Percentiles rank a stretch among this genome's conserved stretches.
Evolutionary conservation across 2,329 filamentous ascomycete genomes (phyloP).

Genomic region (Amylocarpus encephaloides): DNA sequence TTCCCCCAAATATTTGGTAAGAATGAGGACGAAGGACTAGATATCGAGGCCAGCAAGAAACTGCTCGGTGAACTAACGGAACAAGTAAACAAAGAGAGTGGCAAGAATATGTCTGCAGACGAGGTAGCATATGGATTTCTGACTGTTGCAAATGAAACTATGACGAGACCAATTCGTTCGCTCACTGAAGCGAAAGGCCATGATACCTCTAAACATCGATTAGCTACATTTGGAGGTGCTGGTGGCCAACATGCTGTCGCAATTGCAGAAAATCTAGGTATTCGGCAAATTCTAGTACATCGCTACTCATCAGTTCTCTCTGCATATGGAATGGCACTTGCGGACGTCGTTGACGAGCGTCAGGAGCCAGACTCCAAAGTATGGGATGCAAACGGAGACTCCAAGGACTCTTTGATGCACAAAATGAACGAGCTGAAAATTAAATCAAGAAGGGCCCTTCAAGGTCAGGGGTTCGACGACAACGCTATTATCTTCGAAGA

Average conservation of each 20-base stretch:
- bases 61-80: slow-evolving; percentile 70
- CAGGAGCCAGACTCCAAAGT: slow-evolving; percentile 66
- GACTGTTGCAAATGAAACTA: slow-evolving; percentile 81
- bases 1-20: slow-evolving; percentile 95
- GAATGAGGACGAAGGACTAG: slow-evolving; percentile 73
- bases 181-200: slow-evolving; percentile 87
- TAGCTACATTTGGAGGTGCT: slow-evolving; percentile 85
- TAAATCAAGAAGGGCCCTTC: slow-evolving; percentile 62
- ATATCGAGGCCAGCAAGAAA: slow-evolving; percentile 66
- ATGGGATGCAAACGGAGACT: slow-evolving; percentile 52
- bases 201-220: slow-evolving; percentile 75
- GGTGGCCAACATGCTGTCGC: slow-evolving; percentile 85
- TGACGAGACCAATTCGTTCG: slow-evolving; percentile 82
- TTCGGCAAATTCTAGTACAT: slow-evolving; percentile 77
- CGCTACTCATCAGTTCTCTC: slow-evolving; percentile 82
- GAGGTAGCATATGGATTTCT: slow-evolving; percentile 56
- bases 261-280: slow-evolving; percentile 75
- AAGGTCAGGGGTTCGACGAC: slow-evolving; percentile 72
- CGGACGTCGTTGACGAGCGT: slow-evolving; percentile 83
- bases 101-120: slow-evolving; percentile 62
- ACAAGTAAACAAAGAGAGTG: slow-evolving; percentile 66
- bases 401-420: slow-evolving; percentile 54
- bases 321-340: slow-evolving; percentile 85
- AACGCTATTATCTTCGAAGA: slow-evolving; percentile 77
- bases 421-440: slow-evolving; percentile 76